Conservation (phyloP, 495 filamentous ascomycete genomes). For the Bryoglossum gracile region DNA sequence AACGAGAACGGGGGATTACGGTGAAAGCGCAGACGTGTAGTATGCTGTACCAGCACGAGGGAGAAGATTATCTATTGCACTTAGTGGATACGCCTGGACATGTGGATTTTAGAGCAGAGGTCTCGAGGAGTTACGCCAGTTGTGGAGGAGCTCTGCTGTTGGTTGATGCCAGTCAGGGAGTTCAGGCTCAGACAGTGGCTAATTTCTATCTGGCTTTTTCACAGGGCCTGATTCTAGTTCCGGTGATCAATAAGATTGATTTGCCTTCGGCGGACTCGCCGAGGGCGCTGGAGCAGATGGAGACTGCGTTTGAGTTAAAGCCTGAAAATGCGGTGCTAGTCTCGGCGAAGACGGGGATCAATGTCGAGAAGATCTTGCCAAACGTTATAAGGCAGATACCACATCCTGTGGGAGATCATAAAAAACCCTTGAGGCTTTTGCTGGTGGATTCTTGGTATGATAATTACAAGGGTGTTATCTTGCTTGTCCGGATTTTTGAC, state of each 20-base stretch:
- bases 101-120: constrained; percentile 95
- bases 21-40: constrained; percentile 98
- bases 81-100: constrained; percentile 96
- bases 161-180: constrained; percentile 88
- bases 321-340: constrained; percentile 73
- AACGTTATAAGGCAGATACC: constrained; percentile 80
- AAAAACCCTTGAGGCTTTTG: constrained; percentile 69
- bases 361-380: constrained; percentile 74
- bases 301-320: constrained; percentile 79
- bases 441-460: constrained; percentile 98
- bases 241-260: constrained; percentile 95
- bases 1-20: constrained; percentile 91
- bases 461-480: constrained; percentile 86
- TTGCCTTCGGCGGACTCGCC: constrained; percentile 78
- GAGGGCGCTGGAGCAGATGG: constrained; percentile 78
- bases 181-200: constrained; percentile 92
- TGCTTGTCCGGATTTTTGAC: constrained; percentile 88
- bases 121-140: constrained; percentile 87
- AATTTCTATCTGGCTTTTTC: constrained; percentile 98
- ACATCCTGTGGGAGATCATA: constrained; percentile 63
- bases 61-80: constrained; percentile 86
- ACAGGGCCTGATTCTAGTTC: constrained; percentile 77
- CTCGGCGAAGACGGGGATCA: constrained; percentile 87
- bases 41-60: constrained; percentile 87
- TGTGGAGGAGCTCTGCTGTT: constrained; percentile 90